These are phyloP conservation scores for Salmacisia buchloeana DNA, from an alignment of 1,284 basidiomycete species.

Conservation along the genomic window DNA sequence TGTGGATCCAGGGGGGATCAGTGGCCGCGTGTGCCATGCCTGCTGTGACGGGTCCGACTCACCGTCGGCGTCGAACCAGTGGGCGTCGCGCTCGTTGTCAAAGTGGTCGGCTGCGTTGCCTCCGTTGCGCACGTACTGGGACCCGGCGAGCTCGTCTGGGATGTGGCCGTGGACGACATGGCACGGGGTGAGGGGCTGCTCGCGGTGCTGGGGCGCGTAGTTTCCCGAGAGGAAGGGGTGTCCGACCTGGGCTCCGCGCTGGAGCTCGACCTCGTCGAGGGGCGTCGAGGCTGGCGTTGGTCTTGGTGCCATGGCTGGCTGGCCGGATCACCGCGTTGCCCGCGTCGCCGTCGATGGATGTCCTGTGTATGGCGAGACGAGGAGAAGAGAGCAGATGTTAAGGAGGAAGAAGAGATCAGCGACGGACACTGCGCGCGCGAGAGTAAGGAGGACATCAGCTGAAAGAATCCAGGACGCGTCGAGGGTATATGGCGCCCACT, in stretches of 20 bases:
- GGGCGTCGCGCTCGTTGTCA: conserved; percentile 36
- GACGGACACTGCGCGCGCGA: too few relatives aligned
- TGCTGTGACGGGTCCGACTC: neutral
- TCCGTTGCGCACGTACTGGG: conserved; percentile 55
- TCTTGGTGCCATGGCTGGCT: neutral
- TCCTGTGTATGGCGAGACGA: too few relatives aligned
- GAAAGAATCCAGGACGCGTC: too few relatives aligned
- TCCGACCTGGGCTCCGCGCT: neutral
- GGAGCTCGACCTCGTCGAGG: neutral
- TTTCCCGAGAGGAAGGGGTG: conserved; percentile 51
- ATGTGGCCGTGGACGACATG: conserved; percentile 32
- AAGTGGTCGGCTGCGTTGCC: conserved; percentile 52
- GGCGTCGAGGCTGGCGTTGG: neutral
- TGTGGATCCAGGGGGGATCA: neutral
- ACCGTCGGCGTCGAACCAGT: conserved; percentile 48
- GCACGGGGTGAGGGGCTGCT: conserved; percentile 44
- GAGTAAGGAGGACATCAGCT: too few relatives aligned
- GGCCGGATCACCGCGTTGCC: too few relatives aligned
- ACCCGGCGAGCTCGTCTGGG: conserved; percentile 46
- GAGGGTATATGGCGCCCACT: too few relatives aligned
- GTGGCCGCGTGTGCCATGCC: neutral
- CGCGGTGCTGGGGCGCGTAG: conserved; percentile 46
- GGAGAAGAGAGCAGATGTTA: too few relatives aligned
- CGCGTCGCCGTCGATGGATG: too few relatives aligned
- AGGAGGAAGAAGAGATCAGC: too few relatives aligned